Evolutionary conservation across 129 eudicot species (phyloP).

Genomic region (Chrysanthemum makinoi): DNA sequence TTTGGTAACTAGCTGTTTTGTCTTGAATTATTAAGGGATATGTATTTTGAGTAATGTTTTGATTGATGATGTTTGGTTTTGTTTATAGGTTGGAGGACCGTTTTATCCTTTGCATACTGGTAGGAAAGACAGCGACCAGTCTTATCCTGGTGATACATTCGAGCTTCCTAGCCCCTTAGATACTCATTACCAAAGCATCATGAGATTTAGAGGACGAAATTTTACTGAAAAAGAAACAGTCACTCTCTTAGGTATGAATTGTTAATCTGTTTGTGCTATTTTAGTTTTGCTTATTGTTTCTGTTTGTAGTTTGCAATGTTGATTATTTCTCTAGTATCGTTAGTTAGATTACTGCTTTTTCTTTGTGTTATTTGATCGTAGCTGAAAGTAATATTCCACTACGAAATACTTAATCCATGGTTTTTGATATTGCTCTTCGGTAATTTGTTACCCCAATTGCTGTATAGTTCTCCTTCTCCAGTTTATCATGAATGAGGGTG

Average conservation of each 20-base stretch:
- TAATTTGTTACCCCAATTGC: not conserved
- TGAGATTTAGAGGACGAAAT: constrained; percentile 51
- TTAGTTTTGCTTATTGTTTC: not conserved
- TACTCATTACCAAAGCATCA: constrained; percentile 32
- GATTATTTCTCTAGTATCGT: not conserved
- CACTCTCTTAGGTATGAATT: constrained; percentile 33
- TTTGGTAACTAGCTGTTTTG: constrained; percentile 39
- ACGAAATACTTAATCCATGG: not conserved
- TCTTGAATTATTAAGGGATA: constrained; percentile 1
- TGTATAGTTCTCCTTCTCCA: not conserved
- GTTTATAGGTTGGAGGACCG: constrained; percentile 73
- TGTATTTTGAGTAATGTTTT: not conserved
- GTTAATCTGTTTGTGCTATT: not conserved
- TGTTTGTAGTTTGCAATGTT: not conserved
- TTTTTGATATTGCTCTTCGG: constrained; percentile 1
- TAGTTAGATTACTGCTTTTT: not conserved
- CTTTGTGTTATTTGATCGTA: not conserved
- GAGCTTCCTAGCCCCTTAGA: constrained; percentile 71
- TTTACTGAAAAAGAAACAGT: constrained; percentile 68
- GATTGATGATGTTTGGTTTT: constrained; percentile 9
- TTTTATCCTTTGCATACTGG: constrained; percentile 77
- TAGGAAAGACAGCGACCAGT: constrained; percentile 47
- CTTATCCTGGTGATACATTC: constrained; percentile 45
- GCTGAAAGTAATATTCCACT: not conserved
- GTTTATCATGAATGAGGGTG: constrained; percentile 1